These are phyloP conservation scores for Mallotus nudiflorus DNA, from an alignment of 345 rosid species.

Conservation along the genomic window DNA sequence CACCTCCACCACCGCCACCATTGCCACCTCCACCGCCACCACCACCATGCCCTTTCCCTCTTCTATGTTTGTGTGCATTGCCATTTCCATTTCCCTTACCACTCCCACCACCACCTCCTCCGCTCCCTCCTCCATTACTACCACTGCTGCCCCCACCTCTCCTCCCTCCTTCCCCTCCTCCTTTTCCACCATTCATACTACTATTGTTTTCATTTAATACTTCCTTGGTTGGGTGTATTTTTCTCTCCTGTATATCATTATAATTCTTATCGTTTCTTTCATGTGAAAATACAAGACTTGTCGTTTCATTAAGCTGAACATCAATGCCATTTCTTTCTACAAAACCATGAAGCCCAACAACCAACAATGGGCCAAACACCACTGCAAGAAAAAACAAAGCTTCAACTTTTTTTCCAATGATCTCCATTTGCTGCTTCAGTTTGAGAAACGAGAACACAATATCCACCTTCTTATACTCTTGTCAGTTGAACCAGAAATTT, in stretches of 20 bases:
- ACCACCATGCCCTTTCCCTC: not conserved
- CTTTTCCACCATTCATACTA: constrained; percentile 8
- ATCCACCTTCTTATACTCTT: constrained; percentile 21
- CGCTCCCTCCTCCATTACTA: not conserved
- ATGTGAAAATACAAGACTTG: constrained; percentile 1
- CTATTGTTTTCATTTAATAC: constrained; percentile 6
- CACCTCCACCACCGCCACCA: constrained; percentile 22
- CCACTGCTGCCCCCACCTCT: not conserved
- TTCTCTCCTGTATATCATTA: constrained; percentile 19
- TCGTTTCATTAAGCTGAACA: constrained; percentile 18
- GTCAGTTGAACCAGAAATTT: not conserved
- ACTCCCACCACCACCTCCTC: not conserved
- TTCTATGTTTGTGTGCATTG: not conserved
- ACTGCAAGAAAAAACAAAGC: constrained; percentile 19
- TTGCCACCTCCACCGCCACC: not conserved
- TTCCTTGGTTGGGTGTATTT: constrained; percentile 19
- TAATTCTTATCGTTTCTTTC: not conserved
- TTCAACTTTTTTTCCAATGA: constrained; percentile 17
- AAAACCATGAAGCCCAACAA: constrained; percentile 34
- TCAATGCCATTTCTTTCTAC: constrained; percentile 26
- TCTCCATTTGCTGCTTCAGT: constrained; percentile 23
- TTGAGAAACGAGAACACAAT: not conserved
- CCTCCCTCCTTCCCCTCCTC: not conserved
- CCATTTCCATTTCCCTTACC: not conserved
- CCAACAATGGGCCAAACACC: constrained; percentile 32